These are phyloP conservation scores for Penicillium sp. DNA, from an alignment of 2,329 filamentous ascomycete genomes.

Conservation along the genomic window DNA sequence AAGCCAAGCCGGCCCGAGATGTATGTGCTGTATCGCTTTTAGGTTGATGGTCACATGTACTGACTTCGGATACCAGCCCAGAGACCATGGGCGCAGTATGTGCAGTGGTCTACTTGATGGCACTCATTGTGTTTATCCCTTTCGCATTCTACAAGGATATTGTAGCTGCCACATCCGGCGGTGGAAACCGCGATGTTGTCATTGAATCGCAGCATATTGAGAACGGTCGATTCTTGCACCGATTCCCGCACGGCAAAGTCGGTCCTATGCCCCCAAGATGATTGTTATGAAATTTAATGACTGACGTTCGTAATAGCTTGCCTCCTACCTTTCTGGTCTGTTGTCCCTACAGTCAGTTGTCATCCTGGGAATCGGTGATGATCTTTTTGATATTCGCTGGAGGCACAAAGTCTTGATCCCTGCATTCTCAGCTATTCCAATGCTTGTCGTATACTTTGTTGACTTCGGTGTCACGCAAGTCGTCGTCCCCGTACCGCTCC, in stretches of 20 bases:
- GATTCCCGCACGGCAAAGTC: slow-evolving; percentile 93
- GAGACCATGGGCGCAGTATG: slow-evolving; percentile 96
- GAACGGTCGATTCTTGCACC: slow-evolving; percentile 81
- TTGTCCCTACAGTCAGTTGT: slow-evolving; percentile 89
- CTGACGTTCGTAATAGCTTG: slow-evolving; percentile 61
- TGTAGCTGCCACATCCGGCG: slow-evolving; percentile 88
- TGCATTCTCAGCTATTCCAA: slow-evolving; percentile 86
- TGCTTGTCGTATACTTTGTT: slow-evolving; percentile 96
- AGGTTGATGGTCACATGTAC: background rate
- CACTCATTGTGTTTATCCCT: slow-evolving; percentile 88
- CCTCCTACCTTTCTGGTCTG: slow-evolving; percentile 91
- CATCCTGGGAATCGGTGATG: slow-evolving; percentile 89
- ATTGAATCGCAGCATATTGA: slow-evolving; percentile 72
- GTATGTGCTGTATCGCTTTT: slow-evolving; percentile 45
- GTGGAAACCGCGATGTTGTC: slow-evolving; percentile 86
- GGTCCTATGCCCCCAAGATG: background rate
- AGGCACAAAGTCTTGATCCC: slow-evolving; percentile 98
- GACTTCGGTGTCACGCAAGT: slow-evolving; percentile 97
- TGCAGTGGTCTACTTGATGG: slow-evolving; percentile 86
- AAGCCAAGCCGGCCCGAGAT: slow-evolving; percentile 76
- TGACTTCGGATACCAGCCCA: slow-evolving; percentile 54
- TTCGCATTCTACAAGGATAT: slow-evolving; percentile 99
- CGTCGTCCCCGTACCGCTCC: slow-evolving; percentile 82
- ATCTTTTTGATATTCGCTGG: slow-evolving; percentile 98
- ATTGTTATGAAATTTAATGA: background rate